These are phyloP conservation scores for Geranium incanum DNA, from an alignment of 441 rosid genomes.

Conservation along the genomic window DNA sequence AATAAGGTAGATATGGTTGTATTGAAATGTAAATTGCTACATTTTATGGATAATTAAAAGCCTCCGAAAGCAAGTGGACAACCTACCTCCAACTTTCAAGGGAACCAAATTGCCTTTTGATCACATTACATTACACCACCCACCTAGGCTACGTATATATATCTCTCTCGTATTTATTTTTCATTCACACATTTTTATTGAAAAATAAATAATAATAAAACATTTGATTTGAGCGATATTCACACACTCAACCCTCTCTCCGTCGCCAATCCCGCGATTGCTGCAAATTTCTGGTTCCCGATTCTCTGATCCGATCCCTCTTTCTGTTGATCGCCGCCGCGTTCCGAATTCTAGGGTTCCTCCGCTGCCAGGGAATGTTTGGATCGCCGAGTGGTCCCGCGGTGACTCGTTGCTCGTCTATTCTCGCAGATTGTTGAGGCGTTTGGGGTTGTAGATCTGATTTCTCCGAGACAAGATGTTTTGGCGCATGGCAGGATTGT, in stretches of 20 bases:
- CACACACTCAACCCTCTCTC: neutral
- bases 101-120: neutral
- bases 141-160: neutral
- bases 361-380: conserved; percentile 5
- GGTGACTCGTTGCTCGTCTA: neutral
- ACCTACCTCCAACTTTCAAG: conserved; percentile 3
- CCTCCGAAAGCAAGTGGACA: conserved; percentile 8
- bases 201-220: neutral
- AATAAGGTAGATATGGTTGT: too few species aligned
- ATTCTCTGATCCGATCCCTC: neutral
- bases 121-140: neutral
- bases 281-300: conserved; percentile 9
- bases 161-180: neutral
- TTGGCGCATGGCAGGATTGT: conserved; percentile 93
- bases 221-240: neutral
- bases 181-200: neutral
- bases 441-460: conserved; percentile 8
- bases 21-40: too few species aligned
- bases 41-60: conserved; percentile 1
- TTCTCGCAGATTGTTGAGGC: conserved; percentile 1
- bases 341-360: conserved; percentile 8
- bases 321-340: neutral
- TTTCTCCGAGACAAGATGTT: conserved; percentile 46
- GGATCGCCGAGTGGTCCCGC: conserved; percentile 1
- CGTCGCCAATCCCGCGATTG: neutral